phyloP scores from a whole-genome alignment of 805 yeast genomes.

The Kockiozyma suomiensis region DNA sequence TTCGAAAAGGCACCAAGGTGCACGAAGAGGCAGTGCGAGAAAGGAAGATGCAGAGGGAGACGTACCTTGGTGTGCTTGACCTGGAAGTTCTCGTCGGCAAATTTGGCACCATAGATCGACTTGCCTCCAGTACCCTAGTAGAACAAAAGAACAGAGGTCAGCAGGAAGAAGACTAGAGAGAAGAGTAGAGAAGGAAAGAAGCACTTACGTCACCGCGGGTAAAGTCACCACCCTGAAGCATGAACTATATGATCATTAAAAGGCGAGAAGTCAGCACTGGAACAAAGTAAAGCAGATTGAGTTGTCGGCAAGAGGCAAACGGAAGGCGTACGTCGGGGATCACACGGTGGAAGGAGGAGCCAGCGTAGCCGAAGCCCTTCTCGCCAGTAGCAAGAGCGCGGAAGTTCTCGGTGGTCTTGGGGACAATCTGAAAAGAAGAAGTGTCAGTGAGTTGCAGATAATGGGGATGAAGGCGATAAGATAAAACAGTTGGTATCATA shows the following conservation, averaged over 20 bases:
- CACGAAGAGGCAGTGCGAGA: not conserved
- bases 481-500: too few relatives aligned
- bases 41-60: not conserved
- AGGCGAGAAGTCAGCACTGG: not conserved
- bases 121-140: conserved; percentile 80
- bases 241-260: conserved; percentile 72
- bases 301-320: not conserved
- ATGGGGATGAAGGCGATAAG: not conserved
- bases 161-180: not conserved
- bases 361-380: conserved; percentile 68
- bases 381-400: conserved; percentile 88
- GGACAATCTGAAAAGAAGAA: conserved; percentile 49
- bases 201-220: conserved; percentile 60
- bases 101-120: conserved; percentile 73
- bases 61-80: conserved; percentile 55
- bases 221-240: conserved; percentile 96
- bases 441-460: conserved; percentile 58
- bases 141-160: not conserved
- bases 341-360: conserved; percentile 82
- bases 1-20: not conserved
- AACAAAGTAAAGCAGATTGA: not conserved
- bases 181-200: not conserved
- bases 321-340: conserved; percentile 47
- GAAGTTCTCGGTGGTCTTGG: conserved; percentile 88
- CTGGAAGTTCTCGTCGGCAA: conserved; percentile 74